Evolutionary conservation across 768 basidiomycete species (phyloP).

Genomic region (Rhizopogon vulgaris): DNA sequence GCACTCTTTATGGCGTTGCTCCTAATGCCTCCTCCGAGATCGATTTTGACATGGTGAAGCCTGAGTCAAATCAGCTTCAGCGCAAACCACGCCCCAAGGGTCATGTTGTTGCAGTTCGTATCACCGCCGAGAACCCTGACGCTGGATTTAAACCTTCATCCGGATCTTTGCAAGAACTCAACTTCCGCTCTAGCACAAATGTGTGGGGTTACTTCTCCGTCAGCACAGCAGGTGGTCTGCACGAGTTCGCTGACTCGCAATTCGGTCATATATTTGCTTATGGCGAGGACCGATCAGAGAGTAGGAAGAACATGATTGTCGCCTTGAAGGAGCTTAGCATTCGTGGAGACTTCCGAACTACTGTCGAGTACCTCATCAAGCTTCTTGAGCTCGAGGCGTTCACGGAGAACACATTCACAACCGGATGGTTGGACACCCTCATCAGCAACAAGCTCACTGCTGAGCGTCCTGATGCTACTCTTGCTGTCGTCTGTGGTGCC

Average conservation of each 20-base stretch:
- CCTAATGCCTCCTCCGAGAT: conserved; percentile 87
- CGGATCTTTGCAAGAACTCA: conserved; percentile 94
- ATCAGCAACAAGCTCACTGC: conserved; percentile 97
- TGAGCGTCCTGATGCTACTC: conserved; percentile 86
- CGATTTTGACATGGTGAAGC: conserved; percentile 93
- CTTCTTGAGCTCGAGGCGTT: conserved; percentile 93
- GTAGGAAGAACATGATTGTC: conserved; percentile 98
- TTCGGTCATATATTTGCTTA: conserved; percentile 99
- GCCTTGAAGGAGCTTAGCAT: conserved; percentile 98
- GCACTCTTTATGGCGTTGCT: conserved; percentile 90
- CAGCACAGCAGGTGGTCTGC: conserved; percentile 88
- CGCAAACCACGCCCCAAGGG: conserved; percentile 96
- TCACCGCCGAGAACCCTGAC: conserved; percentile 99
- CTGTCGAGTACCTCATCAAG: conserved; percentile 98
- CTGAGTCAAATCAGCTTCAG: conserved; percentile 82
- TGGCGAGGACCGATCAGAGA: conserved; percentile 91
- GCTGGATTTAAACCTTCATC: conserved; percentile 99
- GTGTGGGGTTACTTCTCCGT: conserved; percentile 99
- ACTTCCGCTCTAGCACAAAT: conserved; percentile 98
- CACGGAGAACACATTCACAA: conserved; percentile 95
- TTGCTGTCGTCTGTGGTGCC: conserved; percentile 94
- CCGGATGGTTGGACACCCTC: conserved; percentile 96
- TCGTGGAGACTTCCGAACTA: conserved; percentile 97
- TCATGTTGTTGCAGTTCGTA: conserved; percentile 97
- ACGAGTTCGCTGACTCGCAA: conserved; percentile 98